phyloP scores from a whole-genome alignment of 106 monocot species.

The Phalaenopsis aphrodite region DNA sequence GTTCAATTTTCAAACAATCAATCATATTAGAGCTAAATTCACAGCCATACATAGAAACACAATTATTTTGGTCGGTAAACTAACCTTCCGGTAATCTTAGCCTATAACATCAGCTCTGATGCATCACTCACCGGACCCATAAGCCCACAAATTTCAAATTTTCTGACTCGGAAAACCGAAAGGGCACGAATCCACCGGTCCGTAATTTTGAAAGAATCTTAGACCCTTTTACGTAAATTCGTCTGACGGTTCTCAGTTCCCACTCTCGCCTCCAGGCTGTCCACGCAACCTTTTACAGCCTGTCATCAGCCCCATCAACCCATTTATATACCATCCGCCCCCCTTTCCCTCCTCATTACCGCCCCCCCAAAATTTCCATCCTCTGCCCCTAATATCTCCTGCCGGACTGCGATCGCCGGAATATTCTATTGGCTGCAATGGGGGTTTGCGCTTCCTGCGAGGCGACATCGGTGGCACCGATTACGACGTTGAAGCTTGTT shows the following conservation, averaged over 20 bases:
- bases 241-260: background rate
- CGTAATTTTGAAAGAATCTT: too few relatives aligned
- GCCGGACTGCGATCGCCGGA: background rate
- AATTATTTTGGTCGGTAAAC: too few relatives aligned
- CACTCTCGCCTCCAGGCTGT: background rate
- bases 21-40: too few relatives aligned
- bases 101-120: too few relatives aligned
- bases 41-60: too few relatives aligned
- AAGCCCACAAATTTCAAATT: too few relatives aligned
- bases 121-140: too few relatives aligned
- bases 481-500: constrained; percentile 21
- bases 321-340: background rate
- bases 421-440: constrained; percentile 3
- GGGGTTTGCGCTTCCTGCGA: constrained; percentile 17
- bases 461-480: constrained; percentile 2
- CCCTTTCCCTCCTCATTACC: background rate
- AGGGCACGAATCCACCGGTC: too few relatives aligned
- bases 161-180: too few relatives aligned
- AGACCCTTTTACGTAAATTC: background rate
- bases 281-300: background rate
- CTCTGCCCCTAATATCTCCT: background rate
- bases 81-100: too few relatives aligned
- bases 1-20: too few relatives aligned
- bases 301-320: background rate
- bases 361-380: background rate